Base-by-base conservation (phyloP, 352 stramenopile species). In the Pythium aquatile region DNA sequence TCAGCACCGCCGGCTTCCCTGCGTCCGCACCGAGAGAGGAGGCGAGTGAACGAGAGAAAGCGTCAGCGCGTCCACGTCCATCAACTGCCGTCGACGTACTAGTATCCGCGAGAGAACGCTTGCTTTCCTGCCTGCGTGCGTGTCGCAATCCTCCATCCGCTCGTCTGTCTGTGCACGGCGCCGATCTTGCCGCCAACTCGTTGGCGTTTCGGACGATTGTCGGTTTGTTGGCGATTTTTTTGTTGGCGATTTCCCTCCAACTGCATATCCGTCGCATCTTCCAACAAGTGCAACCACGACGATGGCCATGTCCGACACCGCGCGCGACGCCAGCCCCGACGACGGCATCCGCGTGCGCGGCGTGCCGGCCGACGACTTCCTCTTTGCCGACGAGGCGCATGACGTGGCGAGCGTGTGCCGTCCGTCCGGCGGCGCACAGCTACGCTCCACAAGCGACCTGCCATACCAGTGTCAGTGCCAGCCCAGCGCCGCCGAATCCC, bases 401-500 rank as follows among this genome's bases (percentile, higher is more conserved):
- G 59, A 68, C 51, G 55, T 35, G 11, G 10, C 54, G 11, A 65
- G n/a, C 44, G 59, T 72, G 24, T 72, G 66, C 37, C 66, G 66
- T 4, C 55, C 59, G 32, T 20, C 47, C 30, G 55, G 49, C 42
- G 65, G 54, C 46, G 48, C 37, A 3, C 32, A 39, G 3, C 65
- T 69, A 46, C 77, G 74, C 49, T 59, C 48, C 29, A 48, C 58
- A 17, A 65, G 63, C 32, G 49, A 72, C 9, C 47, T 63, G 9
- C 66, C 59, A 4, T 72, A 78, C 58, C 46, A 66, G 52, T 88
- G 77, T 26, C 72, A 85, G 52, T 93, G 79, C 63, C 79, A 90
- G 52, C 82, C 83, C n/a, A 90, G 73, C 26, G 66, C 75, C 14
- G 80, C 83, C 20, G 85, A 93, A 59, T 78, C 75, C 55, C 85